Conservation (phyloP, 306 rosid species). For the Inga leiocalycina region DNA sequence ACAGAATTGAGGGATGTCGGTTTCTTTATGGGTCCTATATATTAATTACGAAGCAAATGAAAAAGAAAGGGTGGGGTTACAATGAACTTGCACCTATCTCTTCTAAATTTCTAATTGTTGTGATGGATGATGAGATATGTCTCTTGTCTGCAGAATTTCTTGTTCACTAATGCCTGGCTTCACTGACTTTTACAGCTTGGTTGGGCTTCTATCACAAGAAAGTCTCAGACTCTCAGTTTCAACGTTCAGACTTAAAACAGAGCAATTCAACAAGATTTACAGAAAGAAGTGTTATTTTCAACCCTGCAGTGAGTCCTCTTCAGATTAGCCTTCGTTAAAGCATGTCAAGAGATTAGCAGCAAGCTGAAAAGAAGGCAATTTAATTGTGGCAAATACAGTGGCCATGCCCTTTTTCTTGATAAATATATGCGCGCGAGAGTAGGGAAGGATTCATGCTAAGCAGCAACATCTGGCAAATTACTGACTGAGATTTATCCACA, state of each 20-base stretch:
- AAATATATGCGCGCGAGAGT: not conserved
- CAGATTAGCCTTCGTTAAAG: not conserved
- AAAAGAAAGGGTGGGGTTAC: slow-evolving; percentile 53
- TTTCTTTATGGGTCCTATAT: slow-evolving; percentile 44
- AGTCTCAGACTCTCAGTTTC: not conserved
- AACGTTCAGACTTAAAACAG: not conserved
- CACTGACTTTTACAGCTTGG: slow-evolving; percentile 22
- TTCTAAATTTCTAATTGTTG: slow-evolving; percentile 39
- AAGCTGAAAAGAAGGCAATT: slow-evolving; percentile 4
- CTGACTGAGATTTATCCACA: not conserved
- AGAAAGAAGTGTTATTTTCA: not conserved
- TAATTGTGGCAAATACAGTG: not conserved
- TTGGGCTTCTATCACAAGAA: slow-evolving; percentile 6
- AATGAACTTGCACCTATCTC: slow-evolving; percentile 39
- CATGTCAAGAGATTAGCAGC: slow-evolving; percentile 3
- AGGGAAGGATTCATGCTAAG: too few relatives aligned
- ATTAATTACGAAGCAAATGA: slow-evolving; percentile 23
- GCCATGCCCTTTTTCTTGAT: not conserved
- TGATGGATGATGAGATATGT: slow-evolving; percentile 53
- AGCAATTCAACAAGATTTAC: not conserved
- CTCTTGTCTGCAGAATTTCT: slow-evolving; percentile 36
- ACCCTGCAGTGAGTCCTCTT: slow-evolving; percentile 9
- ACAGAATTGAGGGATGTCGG: slow-evolving; percentile 44
- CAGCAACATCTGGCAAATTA: not conserved
- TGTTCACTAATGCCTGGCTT: slow-evolving; percentile 30